phyloP scores from a whole-genome alignment of 2,329 filamentous ascomycete genomes.

The Dissoconium aciculare region DNA sequence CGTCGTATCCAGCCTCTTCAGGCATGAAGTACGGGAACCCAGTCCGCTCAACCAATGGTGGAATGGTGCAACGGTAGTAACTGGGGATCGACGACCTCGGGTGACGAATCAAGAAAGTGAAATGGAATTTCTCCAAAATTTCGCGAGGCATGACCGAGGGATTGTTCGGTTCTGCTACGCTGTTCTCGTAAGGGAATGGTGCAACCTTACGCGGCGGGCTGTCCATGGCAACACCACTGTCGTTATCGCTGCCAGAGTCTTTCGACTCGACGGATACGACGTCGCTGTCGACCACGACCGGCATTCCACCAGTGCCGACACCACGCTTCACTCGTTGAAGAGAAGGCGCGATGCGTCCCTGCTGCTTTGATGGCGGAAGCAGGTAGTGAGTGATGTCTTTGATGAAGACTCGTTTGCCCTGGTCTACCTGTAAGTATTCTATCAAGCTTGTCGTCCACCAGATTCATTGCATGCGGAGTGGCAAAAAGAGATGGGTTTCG shows the following conservation, averaged over 20 bases:
- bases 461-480: too few species aligned
- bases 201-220: constrained; percentile 16
- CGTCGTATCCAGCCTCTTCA: constrained; percentile 75
- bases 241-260: constrained; percentile 11
- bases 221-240: constrained; percentile 21
- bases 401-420: constrained; percentile 91
- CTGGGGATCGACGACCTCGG: constrained; percentile 84
- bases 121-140: constrained; percentile 69
- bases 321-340: constrained; percentile 43
- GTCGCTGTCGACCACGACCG: constrained; percentile 20
- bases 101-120: constrained; percentile 92
- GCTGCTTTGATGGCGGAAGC: constrained; percentile 55
- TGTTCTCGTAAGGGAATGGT: constrained; percentile 43
- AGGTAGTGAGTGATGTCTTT: constrained; percentile 96
- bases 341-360: constrained; percentile 63
- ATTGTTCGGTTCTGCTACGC: constrained; percentile 51
- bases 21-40: constrained; percentile 80
- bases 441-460: too few species aligned
- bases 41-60: constrained; percentile 66
- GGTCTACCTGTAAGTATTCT: constrained; percentile 11
- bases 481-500: too few species aligned
- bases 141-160: constrained; percentile 69
- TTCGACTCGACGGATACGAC: constrained; percentile 6
- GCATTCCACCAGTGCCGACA: constrained; percentile 37
- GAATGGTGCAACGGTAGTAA: constrained; percentile 86